Conservation (phyloP, 768 basidiomycete species). For the Leccinum ochraceum region DNA sequence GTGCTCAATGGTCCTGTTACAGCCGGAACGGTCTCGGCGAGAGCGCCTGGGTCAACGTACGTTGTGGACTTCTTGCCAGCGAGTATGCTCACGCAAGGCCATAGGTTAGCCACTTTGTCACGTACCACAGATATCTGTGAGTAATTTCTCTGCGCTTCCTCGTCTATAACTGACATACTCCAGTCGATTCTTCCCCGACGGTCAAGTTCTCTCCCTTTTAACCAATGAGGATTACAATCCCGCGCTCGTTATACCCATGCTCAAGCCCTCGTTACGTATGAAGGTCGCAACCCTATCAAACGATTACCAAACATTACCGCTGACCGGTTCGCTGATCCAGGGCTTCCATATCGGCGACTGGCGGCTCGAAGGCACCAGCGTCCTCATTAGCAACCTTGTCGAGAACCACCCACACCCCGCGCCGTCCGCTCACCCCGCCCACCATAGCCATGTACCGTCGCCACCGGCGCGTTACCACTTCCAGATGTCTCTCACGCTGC, state of each 20-base stretch:
- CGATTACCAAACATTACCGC: neutral
- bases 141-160: conserved; percentile 23
- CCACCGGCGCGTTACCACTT: conserved; percentile 57
- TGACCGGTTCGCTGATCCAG: conserved; percentile 37
- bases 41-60: conserved; percentile 83
- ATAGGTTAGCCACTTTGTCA: conserved; percentile 82
- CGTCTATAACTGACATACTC: conserved; percentile 1
- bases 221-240: conserved; percentile 77
- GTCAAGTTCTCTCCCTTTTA: conserved; percentile 82
- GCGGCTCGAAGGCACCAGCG: conserved; percentile 61
- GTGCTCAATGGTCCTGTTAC: conserved; percentile 4
- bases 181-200: conserved; percentile 87
- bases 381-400: conserved; percentile 63
- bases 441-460: conserved; percentile 14
- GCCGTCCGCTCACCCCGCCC: conserved; percentile 9
- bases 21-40: conserved; percentile 70
- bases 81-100: conserved; percentile 8
- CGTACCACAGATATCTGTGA: conserved; percentile 90
- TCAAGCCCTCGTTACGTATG: conserved; percentile 76
- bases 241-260: conserved; percentile 68
- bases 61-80: conserved; percentile 26
- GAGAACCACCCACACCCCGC: conserved; percentile 37
- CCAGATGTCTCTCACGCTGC: conserved; percentile 68
- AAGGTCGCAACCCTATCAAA: conserved; percentile 47
- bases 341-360: conserved; percentile 74